Conservation (phyloP, 2,329 filamentous ascomycete genomes). For the Penicillium sp. region DNA sequence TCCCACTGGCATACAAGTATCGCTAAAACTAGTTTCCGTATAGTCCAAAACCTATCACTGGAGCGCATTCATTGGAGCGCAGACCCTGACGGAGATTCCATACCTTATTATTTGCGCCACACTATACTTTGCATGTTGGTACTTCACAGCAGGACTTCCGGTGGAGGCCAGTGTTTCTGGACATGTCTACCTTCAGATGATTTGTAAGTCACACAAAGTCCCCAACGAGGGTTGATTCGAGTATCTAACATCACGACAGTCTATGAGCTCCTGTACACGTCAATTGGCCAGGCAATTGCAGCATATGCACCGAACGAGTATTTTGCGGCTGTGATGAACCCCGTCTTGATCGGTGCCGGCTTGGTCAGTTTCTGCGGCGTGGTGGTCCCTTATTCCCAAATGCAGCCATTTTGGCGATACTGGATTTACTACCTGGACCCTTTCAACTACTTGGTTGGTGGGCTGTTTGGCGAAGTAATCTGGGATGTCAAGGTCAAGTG, state of each 20-base stretch:
- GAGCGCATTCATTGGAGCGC: slow-evolving; percentile 57
- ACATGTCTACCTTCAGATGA: slow-evolving; percentile 41
- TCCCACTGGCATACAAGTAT: background rate
- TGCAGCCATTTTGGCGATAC: slow-evolving; percentile 43
- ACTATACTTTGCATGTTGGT: slow-evolving; percentile 54
- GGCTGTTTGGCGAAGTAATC: slow-evolving; percentile 36
- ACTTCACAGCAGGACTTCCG: slow-evolving; percentile 54
- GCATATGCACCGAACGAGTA: slow-evolving; percentile 61
- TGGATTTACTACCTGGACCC: slow-evolving; percentile 47
- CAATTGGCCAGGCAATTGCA: slow-evolving; percentile 50
- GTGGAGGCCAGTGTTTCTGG: slow-evolving; percentile 32
- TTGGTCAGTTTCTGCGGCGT: slow-evolving; percentile 42
- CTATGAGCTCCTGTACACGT: slow-evolving; percentile 45
- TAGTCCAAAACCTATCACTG: slow-evolving; percentile 59
- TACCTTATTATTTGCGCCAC: slow-evolving; percentile 47
- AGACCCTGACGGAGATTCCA: slow-evolving; percentile 49
- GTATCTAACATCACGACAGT: slow-evolving; percentile 24
- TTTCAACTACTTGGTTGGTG: slow-evolving; percentile 44
- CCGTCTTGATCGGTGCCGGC: slow-evolving; percentile 50
- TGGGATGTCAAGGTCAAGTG: slow-evolving; percentile 43
- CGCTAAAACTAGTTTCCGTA: background rate
- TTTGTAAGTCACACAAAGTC: slow-evolving; percentile 25
- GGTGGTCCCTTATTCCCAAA: slow-evolving; percentile 36
- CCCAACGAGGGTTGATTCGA: fast-evolving
- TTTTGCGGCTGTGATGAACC: slow-evolving; percentile 59